phyloP scores from a whole-genome alignment of 768 basidiomycete genomes.

The Arthromyces matolae region DNA sequence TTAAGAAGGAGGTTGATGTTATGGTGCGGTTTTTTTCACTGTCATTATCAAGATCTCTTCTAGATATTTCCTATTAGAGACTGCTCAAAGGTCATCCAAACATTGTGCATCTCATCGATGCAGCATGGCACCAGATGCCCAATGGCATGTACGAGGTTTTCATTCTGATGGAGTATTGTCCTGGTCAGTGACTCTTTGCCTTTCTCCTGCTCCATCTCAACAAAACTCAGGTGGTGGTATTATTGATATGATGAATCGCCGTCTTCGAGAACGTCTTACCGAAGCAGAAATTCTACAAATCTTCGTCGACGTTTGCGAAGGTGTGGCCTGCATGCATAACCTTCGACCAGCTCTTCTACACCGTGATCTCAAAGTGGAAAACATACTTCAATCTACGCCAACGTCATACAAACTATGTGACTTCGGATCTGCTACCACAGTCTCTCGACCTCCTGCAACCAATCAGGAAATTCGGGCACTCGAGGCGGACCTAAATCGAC shows the following conservation, averaged over 20 bases:
- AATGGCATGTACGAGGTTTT: constrained; percentile 92
- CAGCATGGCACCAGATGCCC: constrained; percentile 82
- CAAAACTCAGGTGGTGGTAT: constrained; percentile 82
- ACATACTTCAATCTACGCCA: constrained; percentile 85
- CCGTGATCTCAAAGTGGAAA: constrained; percentile 98
- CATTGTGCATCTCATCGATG: constrained; percentile 94
- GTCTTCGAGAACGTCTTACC: constrained; percentile 89
- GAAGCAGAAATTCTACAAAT: constrained; percentile 97
- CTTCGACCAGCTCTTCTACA: constrained; percentile 87
- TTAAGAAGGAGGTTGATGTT: constrained; percentile 96
- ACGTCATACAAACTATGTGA: constrained; percentile 95
- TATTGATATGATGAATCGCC: constrained; percentile 99
- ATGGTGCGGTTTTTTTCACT: constrained; percentile 62
- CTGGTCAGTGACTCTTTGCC: constrained; percentile 49
- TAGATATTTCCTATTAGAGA: constrained; percentile 54
- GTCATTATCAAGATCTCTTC: constrained; percentile 20
- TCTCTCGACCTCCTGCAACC: constrained; percentile 70
- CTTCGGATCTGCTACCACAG: constrained; percentile 88
- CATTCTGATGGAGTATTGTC: constrained; percentile 97
- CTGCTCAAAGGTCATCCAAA: constrained; percentile 90
- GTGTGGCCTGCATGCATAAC: constrained; percentile 95
- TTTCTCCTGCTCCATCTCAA: constrained; percentile 13
- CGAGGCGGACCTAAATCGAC: constrained; percentile 88
- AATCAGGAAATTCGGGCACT: constrained; percentile 82
- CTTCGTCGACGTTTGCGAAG: constrained; percentile 96